Percentiles rank a stretch among this genome's conserved stretches.
Conservation (phyloP, 2,329 filamentous ascomycete species). For the Penicillium nordicum region DNA sequence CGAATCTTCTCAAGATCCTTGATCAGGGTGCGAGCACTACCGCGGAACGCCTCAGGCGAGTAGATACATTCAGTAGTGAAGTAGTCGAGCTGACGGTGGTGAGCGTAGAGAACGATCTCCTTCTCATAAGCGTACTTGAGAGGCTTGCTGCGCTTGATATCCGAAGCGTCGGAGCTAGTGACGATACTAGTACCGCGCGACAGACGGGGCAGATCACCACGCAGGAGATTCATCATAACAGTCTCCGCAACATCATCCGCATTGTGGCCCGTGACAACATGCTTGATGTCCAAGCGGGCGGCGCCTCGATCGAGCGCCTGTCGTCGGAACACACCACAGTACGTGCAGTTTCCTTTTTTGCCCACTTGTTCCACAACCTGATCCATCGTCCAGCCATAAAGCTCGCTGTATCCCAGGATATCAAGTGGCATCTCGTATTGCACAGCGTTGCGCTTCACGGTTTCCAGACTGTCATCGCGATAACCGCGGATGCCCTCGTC, state of each 20-base stretch:
- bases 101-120: constrained; percentile 95
- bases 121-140: constrained; percentile 99
- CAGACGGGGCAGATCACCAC: constrained; percentile 83
- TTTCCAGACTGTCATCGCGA: constrained; percentile 91
- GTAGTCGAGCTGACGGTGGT: constrained; percentile 95
- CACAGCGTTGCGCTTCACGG: constrained; percentile 86
- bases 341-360: constrained; percentile 98
- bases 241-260: constrained; percentile 97
- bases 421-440: constrained; percentile 91
- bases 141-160: constrained; percentile 93
- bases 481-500: constrained; percentile 98
- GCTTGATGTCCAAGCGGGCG: constrained; percentile 78
- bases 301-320: constrained; percentile 93
- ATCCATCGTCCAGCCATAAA: constrained; percentile 99
- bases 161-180: constrained; percentile 71
- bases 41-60: constrained; percentile 92
- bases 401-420: constrained; percentile 86
- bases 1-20: constrained; percentile 92
- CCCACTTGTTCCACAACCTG: constrained; percentile 94
- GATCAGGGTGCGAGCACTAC: constrained; percentile 84
- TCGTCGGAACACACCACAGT: constrained; percentile 92
- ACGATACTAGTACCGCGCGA: constrained; percentile 88
- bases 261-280: constrained; percentile 97
- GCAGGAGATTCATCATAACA: constrained; percentile 91
- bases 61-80: constrained; percentile 99